phyloP scores from a whole-genome alignment of 768 basidiomycete genomes.

The Aureoboletus auriporus region DNA sequence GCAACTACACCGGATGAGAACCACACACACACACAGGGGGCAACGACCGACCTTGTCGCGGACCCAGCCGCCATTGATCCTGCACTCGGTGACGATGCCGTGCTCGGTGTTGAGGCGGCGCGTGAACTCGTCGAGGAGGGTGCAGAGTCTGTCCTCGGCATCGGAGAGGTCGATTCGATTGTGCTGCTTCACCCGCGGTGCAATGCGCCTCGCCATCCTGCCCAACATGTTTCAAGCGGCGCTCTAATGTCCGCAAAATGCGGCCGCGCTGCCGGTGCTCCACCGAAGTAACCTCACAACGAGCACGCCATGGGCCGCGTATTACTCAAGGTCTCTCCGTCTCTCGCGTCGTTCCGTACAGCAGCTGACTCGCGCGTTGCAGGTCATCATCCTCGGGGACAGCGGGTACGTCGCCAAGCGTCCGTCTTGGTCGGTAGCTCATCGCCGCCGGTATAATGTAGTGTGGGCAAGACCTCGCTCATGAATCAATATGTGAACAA shows the following conservation, averaged over 20 bases:
- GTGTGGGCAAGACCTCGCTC: conserved; percentile 98
- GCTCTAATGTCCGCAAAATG: conserved; percentile 19
- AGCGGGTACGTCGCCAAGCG: conserved; percentile 62
- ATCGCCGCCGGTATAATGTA: conserved; percentile 27
- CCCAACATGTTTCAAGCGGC: conserved; percentile 18
- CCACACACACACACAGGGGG: conserved; percentile 3
- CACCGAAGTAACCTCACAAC: conserved; percentile 5
- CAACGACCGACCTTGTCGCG: conserved; percentile 79
- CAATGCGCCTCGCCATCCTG: conserved; percentile 21
- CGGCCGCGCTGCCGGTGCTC: conserved; percentile 19
- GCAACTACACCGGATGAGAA: conserved; percentile 48
- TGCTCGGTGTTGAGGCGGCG: conserved; percentile 34
- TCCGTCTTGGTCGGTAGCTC: conserved; percentile 6
- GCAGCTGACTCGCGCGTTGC: conserved; percentile 7
- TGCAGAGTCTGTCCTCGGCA: conserved; percentile 65
- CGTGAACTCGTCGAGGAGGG: conserved; percentile 60
- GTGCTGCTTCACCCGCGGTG: conserved; percentile 22
- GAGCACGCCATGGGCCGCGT: conserved; percentile 68
- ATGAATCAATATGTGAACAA: conserved; percentile 99
- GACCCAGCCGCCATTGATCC: conserved; percentile 98
- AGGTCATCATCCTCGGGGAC: conserved; percentile 99
- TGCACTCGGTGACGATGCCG: conserved; percentile 59
- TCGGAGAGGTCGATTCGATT: conserved; percentile 55
- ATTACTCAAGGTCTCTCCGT: conserved; percentile 65
- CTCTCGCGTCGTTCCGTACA: not conserved